Base-by-base conservation (phyloP, 495 filamentous ascomycete genomes). In the Hypoxylon perforatum region DNA sequence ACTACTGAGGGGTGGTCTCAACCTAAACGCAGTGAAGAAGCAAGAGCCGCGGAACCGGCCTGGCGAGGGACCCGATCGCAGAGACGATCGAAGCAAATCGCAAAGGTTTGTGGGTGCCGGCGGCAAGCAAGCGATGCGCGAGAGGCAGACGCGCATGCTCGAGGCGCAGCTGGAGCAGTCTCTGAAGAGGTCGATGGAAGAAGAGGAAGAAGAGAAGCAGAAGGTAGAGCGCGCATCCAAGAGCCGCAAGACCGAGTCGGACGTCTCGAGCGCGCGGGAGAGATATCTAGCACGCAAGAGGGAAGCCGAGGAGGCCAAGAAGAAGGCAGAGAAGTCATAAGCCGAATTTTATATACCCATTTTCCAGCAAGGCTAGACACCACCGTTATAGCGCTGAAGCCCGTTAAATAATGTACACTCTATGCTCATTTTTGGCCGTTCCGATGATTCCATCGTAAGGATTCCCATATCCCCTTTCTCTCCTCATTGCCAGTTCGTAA, bases 241-340 rank as follows among this genome's bases (percentile, higher is more conserved):
- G 85, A 85, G 80, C 59, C 77, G 82, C 38, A 88, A 88, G 82
- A 92, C 93, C 5, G 86, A 90, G 58, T 80, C 81, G 18, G 95
- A 99, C 68, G 91, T 98, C 25, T 90, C 83, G 73, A 91, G 91
- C 73, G 94, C 94, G 6, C 90, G 87, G 75, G 94, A 97, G 81
- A 83, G 94, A 61, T 97, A 93, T 75, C 76, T 97, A 65, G 90
- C 91, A 55, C 81, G 94, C 75, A 97, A 96, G 81, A 85, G 80
- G 63, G 91, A 92, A 64, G 87, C 88, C n/a, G 91, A 91, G 64
- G 87, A 89, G 67, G 88, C 82, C 1, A 86, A 86, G 76, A 86
- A 82, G 70, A 82, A 82, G 44, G 84, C 55, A 4, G 75, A 74
- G 53, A 62, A 64, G 28, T 63, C 63, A 25, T 65, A 58, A 67